phyloP scores from a whole-genome alignment of 768 basidiomycete genomes.

The Leccinum rimulosum region DNA sequence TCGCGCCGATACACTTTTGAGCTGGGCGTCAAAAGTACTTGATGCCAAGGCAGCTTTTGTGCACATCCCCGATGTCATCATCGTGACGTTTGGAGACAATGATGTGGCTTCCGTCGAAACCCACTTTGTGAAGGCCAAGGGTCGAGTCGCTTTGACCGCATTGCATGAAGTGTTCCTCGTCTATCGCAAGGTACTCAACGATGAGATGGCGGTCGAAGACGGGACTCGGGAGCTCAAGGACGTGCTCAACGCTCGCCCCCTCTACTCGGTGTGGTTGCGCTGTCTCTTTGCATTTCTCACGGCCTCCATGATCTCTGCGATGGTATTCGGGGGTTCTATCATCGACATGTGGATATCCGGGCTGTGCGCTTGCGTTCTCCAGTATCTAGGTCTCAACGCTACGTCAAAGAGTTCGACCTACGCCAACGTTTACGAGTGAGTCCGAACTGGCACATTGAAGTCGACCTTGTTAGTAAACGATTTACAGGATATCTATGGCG shows the following conservation, averaged over 20 bases:
- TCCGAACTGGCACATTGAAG: constrained; percentile 6
- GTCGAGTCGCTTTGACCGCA: constrained; percentile 77
- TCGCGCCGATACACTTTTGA: constrained; percentile 85
- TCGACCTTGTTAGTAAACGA: background rate
- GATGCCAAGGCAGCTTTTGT: constrained; percentile 82
- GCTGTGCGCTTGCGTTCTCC: constrained; percentile 61
- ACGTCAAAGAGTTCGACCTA: constrained; percentile 87
- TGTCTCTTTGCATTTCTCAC: constrained; percentile 75
- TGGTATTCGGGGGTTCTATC: constrained; percentile 78
- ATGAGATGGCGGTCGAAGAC: constrained; percentile 69
- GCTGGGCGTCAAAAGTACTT: constrained; percentile 74
- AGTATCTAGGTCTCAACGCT: constrained; percentile 77
- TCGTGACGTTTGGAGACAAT: constrained; percentile 79
- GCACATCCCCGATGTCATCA: constrained; percentile 74
- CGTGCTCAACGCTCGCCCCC: constrained; percentile 60
- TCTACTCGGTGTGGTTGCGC: constrained; percentile 65
- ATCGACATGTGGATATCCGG: constrained; percentile 85
- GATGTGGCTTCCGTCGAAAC: constrained; percentile 73
- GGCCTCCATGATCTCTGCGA: constrained; percentile 77
- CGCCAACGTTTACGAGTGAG: constrained; percentile 95
- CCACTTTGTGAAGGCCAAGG: constrained; percentile 80
- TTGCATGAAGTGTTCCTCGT: constrained; percentile 80
- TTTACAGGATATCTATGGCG: constrained; percentile 71
- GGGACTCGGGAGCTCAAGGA: constrained; percentile 67
- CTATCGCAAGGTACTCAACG: constrained; percentile 85